Conservation (phyloP, 192 early-diverging fungal species). For the Gonapodya prolifera region DNA sequence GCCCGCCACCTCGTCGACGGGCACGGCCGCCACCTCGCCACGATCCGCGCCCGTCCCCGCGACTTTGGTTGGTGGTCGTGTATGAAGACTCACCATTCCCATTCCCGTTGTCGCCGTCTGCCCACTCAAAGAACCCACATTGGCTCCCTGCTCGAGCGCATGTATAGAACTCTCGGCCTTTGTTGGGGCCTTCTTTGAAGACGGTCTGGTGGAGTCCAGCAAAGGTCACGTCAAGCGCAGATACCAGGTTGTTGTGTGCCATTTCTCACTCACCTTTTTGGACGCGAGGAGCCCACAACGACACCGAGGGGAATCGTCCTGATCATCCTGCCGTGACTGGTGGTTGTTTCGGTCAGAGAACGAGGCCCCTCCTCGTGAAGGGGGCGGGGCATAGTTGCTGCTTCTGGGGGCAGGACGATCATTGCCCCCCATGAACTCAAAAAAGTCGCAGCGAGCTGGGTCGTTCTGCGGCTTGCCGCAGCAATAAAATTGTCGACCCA, state of each 20-base stretch:
- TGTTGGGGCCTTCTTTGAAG: slow-evolving; percentile 36
- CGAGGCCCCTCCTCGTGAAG: no score
- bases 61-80: not conserved
- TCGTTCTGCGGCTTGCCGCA: slow-evolving; percentile 13
- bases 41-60: not conserved
- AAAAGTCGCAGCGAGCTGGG: slow-evolving; percentile 2
- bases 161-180: slow-evolving; percentile 36
- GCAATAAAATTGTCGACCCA: slow-evolving; percentile 10
- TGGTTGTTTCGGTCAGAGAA: not conserved
- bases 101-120: slow-evolving; percentile 16
- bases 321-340: not conserved
- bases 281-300: slow-evolving; percentile 23
- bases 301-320: slow-evolving; percentile 16
- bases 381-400: no score
- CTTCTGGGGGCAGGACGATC: no score
- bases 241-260: no score
- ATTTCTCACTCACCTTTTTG: slow-evolving; percentile 17
- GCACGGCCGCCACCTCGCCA: not conserved
- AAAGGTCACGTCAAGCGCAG: no score
- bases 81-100: not conserved
- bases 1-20: not conserved
- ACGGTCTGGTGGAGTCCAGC: not conserved
- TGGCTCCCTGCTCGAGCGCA: slow-evolving; percentile 19
- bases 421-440: slow-evolving; percentile 13
- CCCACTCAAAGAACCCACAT: slow-evolving; percentile 51